phyloP scores from a whole-genome alignment of 2,329 filamentous ascomycete genomes.

The Pseudopyricularia cyperi region DNA sequence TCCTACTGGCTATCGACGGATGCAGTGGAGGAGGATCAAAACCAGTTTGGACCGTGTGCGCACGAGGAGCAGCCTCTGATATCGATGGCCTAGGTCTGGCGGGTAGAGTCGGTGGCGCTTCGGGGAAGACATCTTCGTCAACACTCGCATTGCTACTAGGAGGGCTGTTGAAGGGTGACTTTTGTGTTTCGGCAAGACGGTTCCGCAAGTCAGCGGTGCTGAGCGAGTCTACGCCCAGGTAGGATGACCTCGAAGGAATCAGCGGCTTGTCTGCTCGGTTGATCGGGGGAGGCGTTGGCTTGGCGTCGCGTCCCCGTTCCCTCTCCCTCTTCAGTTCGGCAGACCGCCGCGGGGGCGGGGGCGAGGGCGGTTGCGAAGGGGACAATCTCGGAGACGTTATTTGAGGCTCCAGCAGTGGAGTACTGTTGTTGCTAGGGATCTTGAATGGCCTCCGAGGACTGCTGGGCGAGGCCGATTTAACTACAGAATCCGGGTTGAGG shows the following conservation, averaged over 20 bases:
- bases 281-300: conserved; percentile 54
- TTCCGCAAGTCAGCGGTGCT: conserved; percentile 16
- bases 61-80: conserved; percentile 13
- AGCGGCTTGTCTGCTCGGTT: conserved; percentile 63
- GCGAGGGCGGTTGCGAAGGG: conserved; percentile 43
- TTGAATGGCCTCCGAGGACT: conserved; percentile 32
- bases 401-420: conserved; percentile 34
- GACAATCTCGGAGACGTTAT: conserved; percentile 33
- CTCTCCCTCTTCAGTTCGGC: conserved; percentile 38
- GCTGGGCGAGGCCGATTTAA: conserved; percentile 25
- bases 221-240: conserved; percentile 8
- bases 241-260: conserved; percentile 17
- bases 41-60: conserved; percentile 18
- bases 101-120: conserved; percentile 31
- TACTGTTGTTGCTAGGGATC: conserved; percentile 41
- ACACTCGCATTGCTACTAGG: conserved; percentile 57
- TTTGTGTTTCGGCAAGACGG: conserved; percentile 23
- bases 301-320: conserved; percentile 12
- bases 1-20: conserved; percentile 28
- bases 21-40: conserved; percentile 43
- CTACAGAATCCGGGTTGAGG: conserved; percentile 32
- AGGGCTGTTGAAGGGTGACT: conserved; percentile 79
- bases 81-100: conserved; percentile 33
- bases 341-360: conserved; percentile 51
- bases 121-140: conserved; percentile 30